Evolutionary conservation across 306 rosid species (phyloP), one percentile per base, ranked within the genome.

Genomic region (Pueraria montana): DNA sequence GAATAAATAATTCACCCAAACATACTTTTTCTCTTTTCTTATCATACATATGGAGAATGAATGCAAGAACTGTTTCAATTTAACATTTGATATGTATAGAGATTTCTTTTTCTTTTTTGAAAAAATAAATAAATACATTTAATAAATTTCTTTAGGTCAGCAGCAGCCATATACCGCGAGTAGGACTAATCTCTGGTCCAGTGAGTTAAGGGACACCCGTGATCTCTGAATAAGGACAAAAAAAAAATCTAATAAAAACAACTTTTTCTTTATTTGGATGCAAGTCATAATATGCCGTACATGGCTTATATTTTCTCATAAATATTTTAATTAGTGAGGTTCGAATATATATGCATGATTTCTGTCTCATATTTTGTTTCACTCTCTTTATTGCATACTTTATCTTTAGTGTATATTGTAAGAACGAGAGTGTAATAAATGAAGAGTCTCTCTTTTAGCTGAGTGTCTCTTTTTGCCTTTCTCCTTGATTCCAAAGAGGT

Each of bases 11-110:
- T 79, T 30, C 55, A 66, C 18, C 69, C 8, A 8, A 32, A 24
- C 27, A 45, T 30, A 11, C 80, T 72, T 74, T 69, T 74, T 81
- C 42, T 72, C 64, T 46, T 61, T 72, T 27, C 53, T 4, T n/a
- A 59, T 58, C 3, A 69, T 66, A 1, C 24, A 53, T 46, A 2
- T 55, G 53, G 3, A 42, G 71, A 61, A 40, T 73, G 2, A 27
- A 38, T 32, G n/a, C 9, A 30, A 52, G 11, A 6, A 10, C 36
- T 2, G 58, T 52, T 32, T 30, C 32, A 30, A 6, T 8, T 72
- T 72, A 32, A 30, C 64, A n/a, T 24, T 72, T 72, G 2, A 3
- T 49, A 20, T 24, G 36, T 70, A 3, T 71, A 23, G 24, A 45
- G 4, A 48, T 16, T 8, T 17, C 9, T 59, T 12, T 24, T 59